Base-by-base conservation (phyloP, 2,329 filamentous ascomycete species). In the Cercospora sp. region DNA sequence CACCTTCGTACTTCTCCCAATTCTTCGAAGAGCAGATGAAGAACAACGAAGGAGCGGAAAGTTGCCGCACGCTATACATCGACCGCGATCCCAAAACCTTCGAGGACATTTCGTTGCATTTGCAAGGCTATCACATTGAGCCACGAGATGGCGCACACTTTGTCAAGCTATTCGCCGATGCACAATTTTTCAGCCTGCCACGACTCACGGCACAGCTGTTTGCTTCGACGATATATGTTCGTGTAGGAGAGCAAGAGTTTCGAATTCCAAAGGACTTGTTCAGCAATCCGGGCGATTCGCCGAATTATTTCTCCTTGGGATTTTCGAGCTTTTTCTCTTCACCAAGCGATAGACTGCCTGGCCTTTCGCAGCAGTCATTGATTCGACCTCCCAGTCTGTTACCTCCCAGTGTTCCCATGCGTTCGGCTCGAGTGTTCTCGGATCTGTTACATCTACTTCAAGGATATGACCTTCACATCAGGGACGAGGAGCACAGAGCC, bases 1-100 rank as follows among this genome's bases (percentile, higher is more conserved):
- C 93, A 76, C 94, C 94, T 67, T 97, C 94, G 61, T 97, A 97
- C 80, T 97, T 98, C 81, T 97, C 94, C 21, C 90, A 93, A 74
- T 97, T 95, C 82, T 98, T 98, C 80, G 86, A 89, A 73, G 91
- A 92, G 75, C 94, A 97, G 81, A 81, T 97, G 49, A 86, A 87
- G 66, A 82, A 84, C 73, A 89, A 86, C 60, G 85, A 88, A 68
- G 85, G 85, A 66, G 85, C 88, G 65, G 80, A 80, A 51, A 83
- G 81, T 63, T 80, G 97, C 67, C 89, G 91, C 72, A 97, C 94
- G 0, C 85, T 98, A 6, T 97, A 97, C 81, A 97, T 98, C 76
- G 94, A 98, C 80, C 90, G 94, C 69, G 94, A 98, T 80, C 94
- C 94, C 0, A 85, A 85, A 13, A 97, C 93, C 0, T 98, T 98